phyloP scores from a whole-genome alignment of 2,329 filamentous ascomycete genomes.

The Trichoderma sp. region DNA sequence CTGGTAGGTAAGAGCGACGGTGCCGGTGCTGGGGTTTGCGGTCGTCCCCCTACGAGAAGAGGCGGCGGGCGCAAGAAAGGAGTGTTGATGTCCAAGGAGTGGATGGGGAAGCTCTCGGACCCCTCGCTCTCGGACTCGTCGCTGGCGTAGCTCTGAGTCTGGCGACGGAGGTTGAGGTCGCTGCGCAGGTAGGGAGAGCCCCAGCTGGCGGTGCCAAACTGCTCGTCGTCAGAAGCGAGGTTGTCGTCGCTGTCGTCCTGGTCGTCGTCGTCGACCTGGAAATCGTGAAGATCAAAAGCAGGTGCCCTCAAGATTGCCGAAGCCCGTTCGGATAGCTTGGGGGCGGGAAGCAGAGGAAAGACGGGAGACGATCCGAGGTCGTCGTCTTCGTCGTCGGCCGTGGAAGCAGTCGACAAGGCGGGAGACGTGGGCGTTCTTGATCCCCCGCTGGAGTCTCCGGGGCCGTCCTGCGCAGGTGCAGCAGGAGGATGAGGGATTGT shows the following conservation, averaged over 20 bases:
- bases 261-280: slow-evolving; percentile 22
- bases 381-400: slow-evolving; percentile 54
- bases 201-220: slow-evolving; percentile 76
- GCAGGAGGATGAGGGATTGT: slow-evolving; percentile 53
- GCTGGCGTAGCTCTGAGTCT: slow-evolving; percentile 50
- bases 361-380: slow-evolving; percentile 55
- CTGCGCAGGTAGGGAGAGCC: slow-evolving; percentile 81
- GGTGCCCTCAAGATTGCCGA: slow-evolving; percentile 56
- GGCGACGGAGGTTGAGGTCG: slow-evolving; percentile 49
- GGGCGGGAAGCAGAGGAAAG: slow-evolving; percentile 57
- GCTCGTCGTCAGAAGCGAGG: slow-evolving; percentile 22
- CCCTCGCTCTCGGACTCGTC: slow-evolving; percentile 57
- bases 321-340: slow-evolving; percentile 55
- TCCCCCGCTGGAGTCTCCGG: slow-evolving; percentile 37
- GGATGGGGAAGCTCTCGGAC: slow-evolving; percentile 58
- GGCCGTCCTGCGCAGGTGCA: slow-evolving; percentile 60
- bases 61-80: slow-evolving; percentile 60
- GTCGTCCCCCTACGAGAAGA: slow-evolving; percentile 26
- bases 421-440: slow-evolving; percentile 49
- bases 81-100: slow-evolving; percentile 60
- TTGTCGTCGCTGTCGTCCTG: slow-evolving; percentile 13
- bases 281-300: slow-evolving; percentile 29
- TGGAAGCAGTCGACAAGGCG: slow-evolving; percentile 60
- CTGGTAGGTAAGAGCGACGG: slow-evolving; percentile 38
- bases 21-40: slow-evolving; percentile 25